Conservation (phyloP, 805 yeast genomes). For the Wickerhamiella cacticola region DNA sequence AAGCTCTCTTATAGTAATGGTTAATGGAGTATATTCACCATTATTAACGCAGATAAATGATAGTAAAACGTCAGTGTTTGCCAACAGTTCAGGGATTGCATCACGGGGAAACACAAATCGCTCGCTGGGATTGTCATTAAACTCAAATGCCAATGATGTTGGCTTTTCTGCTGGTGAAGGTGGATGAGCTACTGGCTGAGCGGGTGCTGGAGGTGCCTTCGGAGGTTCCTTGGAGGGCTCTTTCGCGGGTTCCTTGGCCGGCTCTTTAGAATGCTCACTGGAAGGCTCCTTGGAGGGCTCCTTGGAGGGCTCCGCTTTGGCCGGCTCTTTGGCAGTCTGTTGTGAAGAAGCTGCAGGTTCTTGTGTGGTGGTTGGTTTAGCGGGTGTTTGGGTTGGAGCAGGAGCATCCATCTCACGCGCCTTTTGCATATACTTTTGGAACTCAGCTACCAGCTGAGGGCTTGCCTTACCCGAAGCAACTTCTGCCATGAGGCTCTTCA, state of each 20-base stretch:
- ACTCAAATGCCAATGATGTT: constrained; percentile 65
- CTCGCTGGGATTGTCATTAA: constrained; percentile 61
- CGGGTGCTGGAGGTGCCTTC: constrained; percentile 10
- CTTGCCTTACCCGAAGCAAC: constrained; percentile 79
- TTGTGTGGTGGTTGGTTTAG: neutral
- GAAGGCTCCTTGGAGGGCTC: neutral
- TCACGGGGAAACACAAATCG: constrained; percentile 68
- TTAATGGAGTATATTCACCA: constrained; percentile 40
- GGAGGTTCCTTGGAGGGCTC: neutral
- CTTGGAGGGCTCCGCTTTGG: neutral
- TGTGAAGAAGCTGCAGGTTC: constrained; percentile 16
- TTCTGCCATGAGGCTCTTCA: constrained; percentile 62
- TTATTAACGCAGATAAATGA: constrained; percentile 30
- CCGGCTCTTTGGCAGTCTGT: neutral
- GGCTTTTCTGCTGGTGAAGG: constrained; percentile 19
- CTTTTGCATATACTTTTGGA: constrained; percentile 66
- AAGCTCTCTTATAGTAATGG: constrained; percentile 52
- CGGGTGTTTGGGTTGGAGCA: neutral
- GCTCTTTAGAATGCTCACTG: neutral
- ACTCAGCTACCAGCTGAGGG: constrained; percentile 57
- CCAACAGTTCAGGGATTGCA: constrained; percentile 48
- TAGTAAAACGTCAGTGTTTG: constrained; percentile 29
- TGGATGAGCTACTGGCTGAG: neutral
- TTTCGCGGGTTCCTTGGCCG: neutral
- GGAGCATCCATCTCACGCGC: constrained; percentile 39